phyloP scores from a whole-genome alignment of 2,329 filamentous ascomycete species.

The Penicillium sp. region DNA sequence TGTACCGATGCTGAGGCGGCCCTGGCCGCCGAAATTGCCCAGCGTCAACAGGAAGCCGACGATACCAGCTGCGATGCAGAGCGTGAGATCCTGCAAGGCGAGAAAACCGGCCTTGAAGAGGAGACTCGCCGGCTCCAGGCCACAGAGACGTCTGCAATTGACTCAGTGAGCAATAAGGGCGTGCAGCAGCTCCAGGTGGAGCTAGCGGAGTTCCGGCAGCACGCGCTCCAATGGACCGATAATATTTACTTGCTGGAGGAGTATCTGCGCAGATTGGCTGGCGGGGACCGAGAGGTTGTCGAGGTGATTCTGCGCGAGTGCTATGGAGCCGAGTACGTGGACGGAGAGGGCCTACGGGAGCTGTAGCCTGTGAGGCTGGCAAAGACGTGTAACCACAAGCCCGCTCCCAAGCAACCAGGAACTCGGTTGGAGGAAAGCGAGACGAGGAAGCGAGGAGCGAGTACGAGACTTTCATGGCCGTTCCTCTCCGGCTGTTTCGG shows the following conservation, averaged over 20 bases:
- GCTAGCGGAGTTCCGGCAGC: slow-evolving; percentile 32
- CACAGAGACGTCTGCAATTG: slow-evolving; percentile 35
- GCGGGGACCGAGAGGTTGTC: slow-evolving; percentile 49
- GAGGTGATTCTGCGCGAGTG: slow-evolving; percentile 46
- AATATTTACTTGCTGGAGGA: slow-evolving; percentile 48
- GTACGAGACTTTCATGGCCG: neutral
- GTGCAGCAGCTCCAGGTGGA: slow-evolving; percentile 36
- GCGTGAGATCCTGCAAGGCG: slow-evolving; percentile 22
- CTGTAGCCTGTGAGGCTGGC: slow-evolving; percentile 17
- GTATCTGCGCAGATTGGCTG: slow-evolving; percentile 40
- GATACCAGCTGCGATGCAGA: slow-evolving; percentile 19
- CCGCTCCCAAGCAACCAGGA: neutral
- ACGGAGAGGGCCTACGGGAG: slow-evolving; percentile 54
- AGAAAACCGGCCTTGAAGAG: slow-evolving; percentile 26
- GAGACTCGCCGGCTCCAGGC: slow-evolving; percentile 38
- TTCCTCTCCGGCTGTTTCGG: neutral
- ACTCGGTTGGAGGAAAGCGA: neutral
- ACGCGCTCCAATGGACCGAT: slow-evolving; percentile 45
- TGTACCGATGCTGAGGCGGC: slow-evolving; percentile 37
- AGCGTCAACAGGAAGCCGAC: slow-evolving; percentile 29
- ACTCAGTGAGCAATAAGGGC: slow-evolving; percentile 36
- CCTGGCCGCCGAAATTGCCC: slow-evolving; percentile 39
- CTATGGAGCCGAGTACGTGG: slow-evolving; percentile 58
- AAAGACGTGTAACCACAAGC: neutral
- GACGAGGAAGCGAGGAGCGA: neutral